phyloP scores from a whole-genome alignment of 169 alveolate genomes.

The Cryptosporidium sp. region DNA sequence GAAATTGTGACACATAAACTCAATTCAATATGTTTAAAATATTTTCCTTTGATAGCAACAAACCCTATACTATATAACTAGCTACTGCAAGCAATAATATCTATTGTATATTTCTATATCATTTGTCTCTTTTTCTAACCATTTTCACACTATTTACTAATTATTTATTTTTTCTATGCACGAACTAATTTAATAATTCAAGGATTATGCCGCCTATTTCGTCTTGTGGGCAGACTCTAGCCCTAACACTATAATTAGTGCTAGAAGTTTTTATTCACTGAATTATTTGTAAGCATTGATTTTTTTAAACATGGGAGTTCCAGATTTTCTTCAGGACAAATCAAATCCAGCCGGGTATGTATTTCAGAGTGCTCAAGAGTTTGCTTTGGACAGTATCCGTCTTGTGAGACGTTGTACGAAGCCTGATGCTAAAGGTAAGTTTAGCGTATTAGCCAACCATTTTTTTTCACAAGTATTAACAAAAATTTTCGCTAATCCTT shows the following conservation, averaged over 20 bases:
- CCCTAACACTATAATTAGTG: neutral
- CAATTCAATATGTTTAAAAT: neutral
- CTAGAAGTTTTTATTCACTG: neutral
- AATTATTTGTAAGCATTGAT: neutral
- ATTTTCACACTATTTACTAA: neutral
- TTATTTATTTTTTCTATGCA: neutral
- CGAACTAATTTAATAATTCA: neutral
- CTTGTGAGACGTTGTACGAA: constrained; percentile 93
- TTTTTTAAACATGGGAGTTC: constrained; percentile 54
- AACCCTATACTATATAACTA: neutral
- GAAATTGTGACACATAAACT: neutral
- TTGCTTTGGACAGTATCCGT: constrained; percentile 90
- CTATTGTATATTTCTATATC: neutral
- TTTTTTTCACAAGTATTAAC: neutral
- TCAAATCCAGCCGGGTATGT: constrained; percentile 86
- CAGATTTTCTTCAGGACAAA: constrained; percentile 82
- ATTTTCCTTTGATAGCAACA: neutral
- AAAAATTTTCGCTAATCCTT: neutral
- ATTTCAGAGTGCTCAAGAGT: constrained; percentile 84
- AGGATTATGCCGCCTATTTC: constrained; percentile 64
- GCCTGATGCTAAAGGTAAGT: constrained; percentile 93
- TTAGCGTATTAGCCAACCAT: constrained; percentile 57
- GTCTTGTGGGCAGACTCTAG: constrained; percentile 72
- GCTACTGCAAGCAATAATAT: neutral
- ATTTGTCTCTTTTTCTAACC: neutral